These are phyloP conservation scores for Xylariaceae sp. DNA, from an alignment of 2,329 filamentous ascomycete genomes.

Conservation along the genomic window DNA sequence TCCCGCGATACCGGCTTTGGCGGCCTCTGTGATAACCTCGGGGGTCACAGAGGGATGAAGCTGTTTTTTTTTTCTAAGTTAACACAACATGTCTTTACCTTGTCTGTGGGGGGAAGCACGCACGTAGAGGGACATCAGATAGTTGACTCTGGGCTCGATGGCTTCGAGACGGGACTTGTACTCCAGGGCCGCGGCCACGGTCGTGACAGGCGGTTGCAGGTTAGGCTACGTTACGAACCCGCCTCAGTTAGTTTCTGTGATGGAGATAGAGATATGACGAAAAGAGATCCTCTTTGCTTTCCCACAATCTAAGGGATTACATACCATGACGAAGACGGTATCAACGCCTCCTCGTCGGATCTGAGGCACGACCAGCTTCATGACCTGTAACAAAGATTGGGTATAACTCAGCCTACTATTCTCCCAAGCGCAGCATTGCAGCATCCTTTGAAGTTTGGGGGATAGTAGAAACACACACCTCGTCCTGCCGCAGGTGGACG, in stretches of 20 bases:
- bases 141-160: slow-evolving; percentile 58
- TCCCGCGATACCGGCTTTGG: slow-evolving; percentile 63
- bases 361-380: slow-evolving; percentile 49
- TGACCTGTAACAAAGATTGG: slow-evolving; percentile 36
- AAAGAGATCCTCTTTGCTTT: no score
- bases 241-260: no score
- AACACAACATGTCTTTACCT: slow-evolving; percentile 12
- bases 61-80: slow-evolving; percentile 22
- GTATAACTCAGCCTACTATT: no score
- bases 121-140: slow-evolving; percentile 68
- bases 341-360: slow-evolving; percentile 60
- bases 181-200: slow-evolving; percentile 54
- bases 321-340: slow-evolving; percentile 47
- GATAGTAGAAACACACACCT: slow-evolving; percentile 20
- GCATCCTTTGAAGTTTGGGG: no score
- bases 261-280: no score
- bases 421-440: no score
- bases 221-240: slow-evolving; percentile 14
- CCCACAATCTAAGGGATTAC: no score
- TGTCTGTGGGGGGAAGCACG: slow-evolving; percentile 12
- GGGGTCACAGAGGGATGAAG: slow-evolving; percentile 60
- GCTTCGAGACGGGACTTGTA: slow-evolving; percentile 58
- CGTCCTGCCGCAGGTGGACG: slow-evolving; percentile 65
- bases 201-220: slow-evolving; percentile 17
- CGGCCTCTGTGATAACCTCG: slow-evolving; percentile 66